A percentile compares a stretch with the other conserved stretches of the same genome.
phyloP scores from a whole-genome alignment of 352 stramenopile genomes.

The Plasmopara halstedii region DNA sequence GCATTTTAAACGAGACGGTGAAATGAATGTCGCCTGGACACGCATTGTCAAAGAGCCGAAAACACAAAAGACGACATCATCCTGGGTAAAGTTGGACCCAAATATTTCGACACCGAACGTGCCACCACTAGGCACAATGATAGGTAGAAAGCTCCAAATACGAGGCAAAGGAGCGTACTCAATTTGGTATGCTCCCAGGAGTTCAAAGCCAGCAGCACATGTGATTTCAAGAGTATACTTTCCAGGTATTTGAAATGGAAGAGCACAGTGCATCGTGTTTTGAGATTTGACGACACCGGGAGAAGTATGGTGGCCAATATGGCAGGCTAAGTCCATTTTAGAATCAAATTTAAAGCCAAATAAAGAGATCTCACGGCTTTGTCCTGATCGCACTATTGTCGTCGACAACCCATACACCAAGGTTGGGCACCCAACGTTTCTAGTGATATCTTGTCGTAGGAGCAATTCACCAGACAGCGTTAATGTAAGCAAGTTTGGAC shows the following conservation, averaged over 20 bases:
- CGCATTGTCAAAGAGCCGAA: conserved; percentile 16
- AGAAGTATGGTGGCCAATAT: conserved; percentile 5
- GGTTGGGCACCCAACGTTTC: conserved; percentile 11
- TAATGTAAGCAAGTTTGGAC: conserved; percentile 11
- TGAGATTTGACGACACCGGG: conserved; percentile 19
- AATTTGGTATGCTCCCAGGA: conserved; percentile 15
- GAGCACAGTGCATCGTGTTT: conserved; percentile 12
- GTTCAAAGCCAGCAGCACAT: conserved; percentile 5
- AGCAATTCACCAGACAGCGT: conserved; percentile 9
- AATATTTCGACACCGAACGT: conserved; percentile 17
- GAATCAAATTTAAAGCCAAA: conserved; percentile 21
- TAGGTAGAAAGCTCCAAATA: conserved; percentile 14
- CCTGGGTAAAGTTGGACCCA: conserved; percentile 14
- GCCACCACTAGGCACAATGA: conserved; percentile 11
- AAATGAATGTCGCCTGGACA: conserved; percentile 16
- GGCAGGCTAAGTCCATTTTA: conserved; percentile 21
- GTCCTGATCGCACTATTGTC: conserved; percentile 7
- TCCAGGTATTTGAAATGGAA: conserved; percentile 25
- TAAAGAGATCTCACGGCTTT: conserved; percentile 14
- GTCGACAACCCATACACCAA: conserved; percentile 11
- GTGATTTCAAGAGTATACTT: conserved; percentile 27
- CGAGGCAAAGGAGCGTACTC: conserved; percentile 15
- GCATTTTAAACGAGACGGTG: conserved; percentile 18
- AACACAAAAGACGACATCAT: conserved; percentile 21
- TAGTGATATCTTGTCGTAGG: conserved; percentile 7